Evolutionary conservation across 768 basidiomycete species (phyloP).

Genomic region (Royoungia palumana): DNA sequence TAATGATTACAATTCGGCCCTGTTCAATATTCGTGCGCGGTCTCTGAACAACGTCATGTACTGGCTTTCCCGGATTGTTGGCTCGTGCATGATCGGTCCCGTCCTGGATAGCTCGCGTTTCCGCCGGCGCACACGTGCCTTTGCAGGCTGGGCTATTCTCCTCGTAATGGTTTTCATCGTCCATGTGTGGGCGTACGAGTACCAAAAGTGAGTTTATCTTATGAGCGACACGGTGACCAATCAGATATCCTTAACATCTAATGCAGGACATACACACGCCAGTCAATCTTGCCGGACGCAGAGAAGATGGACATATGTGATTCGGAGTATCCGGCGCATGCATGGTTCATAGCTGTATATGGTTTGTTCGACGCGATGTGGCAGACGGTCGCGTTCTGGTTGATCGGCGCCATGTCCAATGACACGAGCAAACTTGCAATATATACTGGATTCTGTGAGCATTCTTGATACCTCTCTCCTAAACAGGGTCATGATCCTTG

Average conservation of each 20-base stretch:
- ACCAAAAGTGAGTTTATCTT: conserved; percentile 53
- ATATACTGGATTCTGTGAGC: conserved; percentile 74
- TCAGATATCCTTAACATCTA: neutral
- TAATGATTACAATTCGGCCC: conserved; percentile 69
- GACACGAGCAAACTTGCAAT: conserved; percentile 73
- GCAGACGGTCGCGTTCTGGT: conserved; percentile 77
- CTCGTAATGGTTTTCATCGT: conserved; percentile 60
- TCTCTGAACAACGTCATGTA: conserved; percentile 77
- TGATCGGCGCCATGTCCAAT: conserved; percentile 82
- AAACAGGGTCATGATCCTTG: no score
- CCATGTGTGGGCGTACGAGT: conserved; percentile 73
- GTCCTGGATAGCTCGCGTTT: conserved; percentile 56
- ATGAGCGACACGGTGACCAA: neutral
- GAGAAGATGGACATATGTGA: conserved; percentile 54
- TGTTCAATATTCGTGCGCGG: conserved; percentile 75
- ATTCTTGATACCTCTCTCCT: conserved; percentile 41
- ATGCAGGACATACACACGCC: conserved; percentile 55
- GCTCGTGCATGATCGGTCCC: conserved; percentile 64
- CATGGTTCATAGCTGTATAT: conserved; percentile 64
- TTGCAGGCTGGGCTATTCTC: conserved; percentile 60
- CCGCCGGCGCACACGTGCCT: conserved; percentile 62
- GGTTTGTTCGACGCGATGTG: conserved; percentile 77
- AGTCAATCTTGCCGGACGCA: conserved; percentile 38
- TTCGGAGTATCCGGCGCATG: conserved; percentile 25
- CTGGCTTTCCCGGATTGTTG: conserved; percentile 73